Evolutionary conservation across 2,329 filamentous ascomycete species (phyloP).

Genomic region (Plectosphaerella cucumerina): DNA sequence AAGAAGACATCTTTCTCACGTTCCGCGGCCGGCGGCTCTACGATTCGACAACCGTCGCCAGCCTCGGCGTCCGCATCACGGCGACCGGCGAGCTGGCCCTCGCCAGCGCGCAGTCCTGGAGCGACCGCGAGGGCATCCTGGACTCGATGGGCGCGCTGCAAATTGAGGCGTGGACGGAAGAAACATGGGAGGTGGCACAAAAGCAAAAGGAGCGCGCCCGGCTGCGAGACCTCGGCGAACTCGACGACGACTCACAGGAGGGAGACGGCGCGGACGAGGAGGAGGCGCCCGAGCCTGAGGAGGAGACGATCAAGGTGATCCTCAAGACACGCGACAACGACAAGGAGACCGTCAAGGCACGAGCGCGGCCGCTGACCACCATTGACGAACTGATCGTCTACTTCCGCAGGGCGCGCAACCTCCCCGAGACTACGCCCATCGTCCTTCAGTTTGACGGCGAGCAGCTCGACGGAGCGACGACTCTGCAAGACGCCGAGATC

Average conservation of each 20-base stretch:
- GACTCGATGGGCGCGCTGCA: too few relatives aligned
- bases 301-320: constrained; percentile 42
- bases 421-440: constrained; percentile 50
- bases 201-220: constrained; percentile 44
- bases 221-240: constrained; percentile 35
- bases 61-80: constrained; percentile 53
- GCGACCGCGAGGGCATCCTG: too few relatives aligned
- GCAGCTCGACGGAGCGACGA: constrained; percentile 53
- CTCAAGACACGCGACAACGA: constrained; percentile 49
- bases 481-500: constrained; percentile 65
- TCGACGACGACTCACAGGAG: constrained; percentile 25
- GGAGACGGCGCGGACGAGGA: constrained; percentile 18
- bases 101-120: too few relatives aligned
- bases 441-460: constrained; percentile 75
- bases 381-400: constrained; percentile 58
- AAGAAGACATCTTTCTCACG: constrained; percentile 65
- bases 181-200: constrained; percentile 49
- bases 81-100: constrained; percentile 14
- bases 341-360: constrained; percentile 44
- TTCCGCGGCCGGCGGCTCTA: constrained; percentile 73
- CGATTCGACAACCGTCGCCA: constrained; percentile 68
- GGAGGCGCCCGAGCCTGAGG: constrained; percentile 19
- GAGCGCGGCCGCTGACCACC: constrained; percentile 49
- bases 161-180: constrained; percentile 66
- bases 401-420: constrained; percentile 51